A percentile compares a stretch with the other conserved stretches of the same genome.
phyloP scores from a whole-genome alignment of 768 basidiomycete genomes.

The Suillus spraguei region DNA sequence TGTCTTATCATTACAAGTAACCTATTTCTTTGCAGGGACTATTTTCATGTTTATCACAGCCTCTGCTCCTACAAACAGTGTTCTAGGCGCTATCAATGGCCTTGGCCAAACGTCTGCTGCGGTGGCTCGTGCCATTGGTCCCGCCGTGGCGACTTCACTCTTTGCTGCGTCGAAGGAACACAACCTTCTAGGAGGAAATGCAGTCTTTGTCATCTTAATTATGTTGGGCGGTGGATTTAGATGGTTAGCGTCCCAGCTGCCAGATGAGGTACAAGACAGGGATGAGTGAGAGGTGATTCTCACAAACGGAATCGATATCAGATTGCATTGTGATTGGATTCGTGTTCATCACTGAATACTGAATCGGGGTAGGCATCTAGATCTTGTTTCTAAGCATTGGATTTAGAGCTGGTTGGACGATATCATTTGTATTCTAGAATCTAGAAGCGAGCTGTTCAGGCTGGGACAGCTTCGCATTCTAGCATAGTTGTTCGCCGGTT shows the following conservation, averaged over 20 bases:
- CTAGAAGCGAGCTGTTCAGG: too few relatives aligned
- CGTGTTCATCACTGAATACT: background rate
- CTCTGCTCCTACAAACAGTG: conserved; percentile 53
- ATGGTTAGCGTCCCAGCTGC: conserved; percentile 27
- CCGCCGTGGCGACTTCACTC: conserved; percentile 48
- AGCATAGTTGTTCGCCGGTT: too few relatives aligned
- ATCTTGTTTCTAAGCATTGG: background rate
- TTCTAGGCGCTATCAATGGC: conserved; percentile 62
- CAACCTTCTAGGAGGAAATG: conserved; percentile 51
- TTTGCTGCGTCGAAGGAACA: conserved; percentile 54
- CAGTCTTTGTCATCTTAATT: conserved; percentile 47
- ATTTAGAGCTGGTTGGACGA: background rate
- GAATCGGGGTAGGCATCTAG: background rate
- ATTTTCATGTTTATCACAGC: conserved; percentile 56
- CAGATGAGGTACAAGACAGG: conserved; percentile 37
- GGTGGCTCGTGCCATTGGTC: conserved; percentile 51
- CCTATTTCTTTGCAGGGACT: conserved; percentile 38
- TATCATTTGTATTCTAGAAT: background rate
- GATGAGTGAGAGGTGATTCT: conserved; percentile 17
- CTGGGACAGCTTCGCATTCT: too few relatives aligned
- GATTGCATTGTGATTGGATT: background rate
- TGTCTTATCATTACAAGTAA: background rate
- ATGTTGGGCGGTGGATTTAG: conserved; percentile 28
- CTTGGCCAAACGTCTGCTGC: conserved; percentile 52
- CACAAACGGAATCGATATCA: background rate